Evolutionary conservation across 371 early-diverging fungal genomes (phyloP).

Genomic region (Rhizopus microsporus): DNA sequence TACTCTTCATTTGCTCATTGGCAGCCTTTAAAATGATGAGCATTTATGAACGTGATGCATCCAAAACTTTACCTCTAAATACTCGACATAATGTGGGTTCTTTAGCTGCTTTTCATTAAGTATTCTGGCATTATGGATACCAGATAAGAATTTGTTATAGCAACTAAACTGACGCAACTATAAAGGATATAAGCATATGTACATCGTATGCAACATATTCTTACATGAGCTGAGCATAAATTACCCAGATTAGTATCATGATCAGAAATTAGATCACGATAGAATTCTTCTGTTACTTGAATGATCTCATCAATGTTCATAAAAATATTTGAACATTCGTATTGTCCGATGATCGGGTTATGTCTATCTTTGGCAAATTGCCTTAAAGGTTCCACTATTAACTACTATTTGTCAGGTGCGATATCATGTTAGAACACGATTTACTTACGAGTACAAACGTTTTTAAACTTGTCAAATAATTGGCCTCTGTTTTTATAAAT

Average conservation of each 20-base stretch:
- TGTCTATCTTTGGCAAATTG: conserved; percentile 22
- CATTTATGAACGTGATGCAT: background rate
- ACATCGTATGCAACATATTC: background rate
- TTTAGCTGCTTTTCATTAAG: conserved; percentile 25
- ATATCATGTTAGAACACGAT: background rate
- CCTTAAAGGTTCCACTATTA: conserved; percentile 23
- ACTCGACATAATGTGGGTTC: conserved; percentile 14
- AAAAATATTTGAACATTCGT: conserved; percentile 26
- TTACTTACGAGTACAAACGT: conserved; percentile 19
- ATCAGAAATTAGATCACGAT: conserved; percentile 11
- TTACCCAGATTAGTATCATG: conserved; percentile 16
- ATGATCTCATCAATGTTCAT: conserved; percentile 31
- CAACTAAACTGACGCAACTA: conserved; percentile 22
- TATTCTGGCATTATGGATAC: conserved; percentile 22
- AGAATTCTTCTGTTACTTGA: conserved; percentile 20
- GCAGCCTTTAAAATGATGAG: conserved; percentile 9
- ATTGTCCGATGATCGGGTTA: conserved; percentile 23
- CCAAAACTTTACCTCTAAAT: conserved; percentile 11
- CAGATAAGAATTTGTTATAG: conserved; percentile 25
- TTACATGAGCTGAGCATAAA: conserved; percentile 24
- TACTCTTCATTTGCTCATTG: conserved; percentile 14
- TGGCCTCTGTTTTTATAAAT: conserved; percentile 26
- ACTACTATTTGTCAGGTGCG: background rate
- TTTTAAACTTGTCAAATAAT: conserved; percentile 17
- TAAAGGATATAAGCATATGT: background rate